phyloP scores from a whole-genome alignment of 805 yeast species.

The Hanseniaspora lindneri region DNA sequence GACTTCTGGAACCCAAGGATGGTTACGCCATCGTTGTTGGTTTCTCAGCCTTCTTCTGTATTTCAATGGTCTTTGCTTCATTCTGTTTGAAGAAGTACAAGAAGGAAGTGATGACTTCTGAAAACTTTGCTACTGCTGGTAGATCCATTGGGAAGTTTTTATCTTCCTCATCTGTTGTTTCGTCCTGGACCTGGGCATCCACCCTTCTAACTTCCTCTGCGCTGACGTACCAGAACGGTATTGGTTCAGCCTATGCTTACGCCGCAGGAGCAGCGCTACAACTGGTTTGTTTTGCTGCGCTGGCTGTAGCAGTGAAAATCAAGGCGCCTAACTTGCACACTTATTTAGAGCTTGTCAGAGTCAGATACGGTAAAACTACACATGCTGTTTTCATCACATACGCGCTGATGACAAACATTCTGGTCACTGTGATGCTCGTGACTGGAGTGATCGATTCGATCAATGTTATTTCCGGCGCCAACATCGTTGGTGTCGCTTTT shows the following conservation, averaged over 20 bases:
- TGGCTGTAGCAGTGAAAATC: constrained; percentile 80
- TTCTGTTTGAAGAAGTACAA: constrained; percentile 63
- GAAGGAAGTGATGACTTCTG: constrained; percentile 78
- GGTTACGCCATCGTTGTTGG: constrained; percentile 86
- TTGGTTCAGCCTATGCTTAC: constrained; percentile 69
- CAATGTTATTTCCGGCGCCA: constrained; percentile 68
- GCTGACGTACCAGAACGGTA: constrained; percentile 67
- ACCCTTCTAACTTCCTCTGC: constrained; percentile 65
- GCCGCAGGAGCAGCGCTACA: constrained; percentile 90
- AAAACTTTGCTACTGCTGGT: constrained; percentile 89
- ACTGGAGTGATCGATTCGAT: constrained; percentile 86
- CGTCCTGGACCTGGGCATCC: constrained; percentile 92
- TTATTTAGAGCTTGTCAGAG: constrained; percentile 70
- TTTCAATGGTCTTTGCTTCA: constrained; percentile 70
- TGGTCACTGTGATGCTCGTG: constrained; percentile 84
- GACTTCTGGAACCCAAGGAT: constrained; percentile 14
- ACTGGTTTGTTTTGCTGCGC: constrained; percentile 69
- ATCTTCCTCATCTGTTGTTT: constrained; percentile 80
- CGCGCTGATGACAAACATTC: constrained; percentile 75
- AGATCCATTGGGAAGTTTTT: constrained; percentile 75
- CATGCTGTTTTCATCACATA: constrained; percentile 63
- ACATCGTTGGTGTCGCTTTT: constrained; percentile 70
- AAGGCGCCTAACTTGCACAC: constrained; percentile 90
- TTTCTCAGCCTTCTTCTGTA: constrained; percentile 66
- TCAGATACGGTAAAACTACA: constrained; percentile 66